Conservation (phyloP, 768 basidiomycete species). For the Russula brevipes region DNA sequence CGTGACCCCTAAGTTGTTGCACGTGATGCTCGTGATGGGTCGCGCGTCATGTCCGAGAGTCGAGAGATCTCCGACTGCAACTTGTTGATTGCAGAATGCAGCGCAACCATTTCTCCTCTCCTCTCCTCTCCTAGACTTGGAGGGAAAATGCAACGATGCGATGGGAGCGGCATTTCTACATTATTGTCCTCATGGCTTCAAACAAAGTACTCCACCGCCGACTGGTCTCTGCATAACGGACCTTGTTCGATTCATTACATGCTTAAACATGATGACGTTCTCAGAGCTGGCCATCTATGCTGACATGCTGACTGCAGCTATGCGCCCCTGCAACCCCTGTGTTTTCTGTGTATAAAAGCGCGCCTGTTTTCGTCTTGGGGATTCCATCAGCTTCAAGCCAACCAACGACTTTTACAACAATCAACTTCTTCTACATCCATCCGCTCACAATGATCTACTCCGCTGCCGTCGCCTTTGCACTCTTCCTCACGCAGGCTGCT, state of each 20-base stretch:
- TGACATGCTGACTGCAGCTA: not conserved
- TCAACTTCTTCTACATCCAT: not conserved
- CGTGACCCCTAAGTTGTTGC: too few relatives aligned
- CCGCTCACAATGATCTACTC: not conserved
- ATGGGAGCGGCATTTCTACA: too few relatives aligned
- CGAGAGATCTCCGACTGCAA: too few relatives aligned
- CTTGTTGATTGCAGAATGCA: too few relatives aligned
- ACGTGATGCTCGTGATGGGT: too few relatives aligned
- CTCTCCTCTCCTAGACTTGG: too few relatives aligned
- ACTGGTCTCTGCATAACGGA: not conserved
- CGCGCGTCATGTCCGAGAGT: too few relatives aligned
- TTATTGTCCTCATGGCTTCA: too few relatives aligned
- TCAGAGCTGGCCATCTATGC: too few relatives aligned
- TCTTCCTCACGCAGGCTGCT: not conserved
- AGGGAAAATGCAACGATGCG: too few relatives aligned
- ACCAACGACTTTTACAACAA: not conserved
- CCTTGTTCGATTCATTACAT: not conserved
- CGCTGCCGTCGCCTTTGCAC: not conserved
- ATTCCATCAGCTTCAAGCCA: not conserved
- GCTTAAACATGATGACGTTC: not conserved
- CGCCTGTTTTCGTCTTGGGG: not conserved
- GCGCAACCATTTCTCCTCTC: too few relatives aligned
- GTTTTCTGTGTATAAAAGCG: conserved; percentile 4
- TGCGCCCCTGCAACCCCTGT: not conserved
- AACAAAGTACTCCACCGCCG: not conserved